Evolutionary conservation across 2,329 filamentous ascomycete species (phyloP).

Genomic region (Beauveria bassiana): DNA sequence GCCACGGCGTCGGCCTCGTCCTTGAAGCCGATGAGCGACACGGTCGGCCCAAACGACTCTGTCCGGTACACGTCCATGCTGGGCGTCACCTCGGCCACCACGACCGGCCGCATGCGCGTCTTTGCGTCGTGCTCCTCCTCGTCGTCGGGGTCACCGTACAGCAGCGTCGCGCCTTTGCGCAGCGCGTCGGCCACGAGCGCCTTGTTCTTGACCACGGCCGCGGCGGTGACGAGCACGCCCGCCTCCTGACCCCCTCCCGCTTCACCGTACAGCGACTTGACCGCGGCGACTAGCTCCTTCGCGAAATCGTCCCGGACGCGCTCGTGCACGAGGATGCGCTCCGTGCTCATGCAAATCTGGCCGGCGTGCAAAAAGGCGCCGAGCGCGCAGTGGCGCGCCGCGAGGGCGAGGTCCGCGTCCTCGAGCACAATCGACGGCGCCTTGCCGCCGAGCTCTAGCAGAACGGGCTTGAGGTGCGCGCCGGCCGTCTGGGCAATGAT

Average conservation of each 20-base stretch:
- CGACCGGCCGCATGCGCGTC: slow-evolving; percentile 48
- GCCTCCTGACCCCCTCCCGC: neutral
- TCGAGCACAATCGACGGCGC: slow-evolving; percentile 33
- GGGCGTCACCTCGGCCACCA: slow-evolving; percentile 51
- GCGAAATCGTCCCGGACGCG: slow-evolving; percentile 14
- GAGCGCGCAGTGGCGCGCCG: slow-evolving; percentile 22
- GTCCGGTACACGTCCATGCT: slow-evolving; percentile 61
- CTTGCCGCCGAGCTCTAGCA: slow-evolving; percentile 43
- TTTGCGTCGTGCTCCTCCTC: slow-evolving; percentile 15
- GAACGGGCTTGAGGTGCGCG: slow-evolving; percentile 34
- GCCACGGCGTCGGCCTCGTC: slow-evolving; percentile 60
- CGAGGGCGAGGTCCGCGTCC: slow-evolving; percentile 37
- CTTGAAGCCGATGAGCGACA: slow-evolving; percentile 55
- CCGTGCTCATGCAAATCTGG: slow-evolving; percentile 67
- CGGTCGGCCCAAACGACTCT: slow-evolving; percentile 66
- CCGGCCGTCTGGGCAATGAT: slow-evolving; percentile 30
- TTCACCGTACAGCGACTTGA: neutral
- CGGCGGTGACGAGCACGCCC: neutral
- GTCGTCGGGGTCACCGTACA: slow-evolving; percentile 26
- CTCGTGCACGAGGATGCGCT: slow-evolving; percentile 42
- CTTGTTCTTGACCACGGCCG: slow-evolving; percentile 8
- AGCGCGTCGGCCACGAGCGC: slow-evolving; percentile 43
- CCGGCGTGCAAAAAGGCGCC: slow-evolving; percentile 30
- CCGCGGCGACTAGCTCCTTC: neutral
- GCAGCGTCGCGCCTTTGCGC: slow-evolving; percentile 49